A percentile compares a stretch with the other conserved stretches of the same genome.
These are phyloP conservation scores for Boletus subcaerulescens DNA, from an alignment of 768 basidiomycete species.

Conservation along the genomic window DNA sequence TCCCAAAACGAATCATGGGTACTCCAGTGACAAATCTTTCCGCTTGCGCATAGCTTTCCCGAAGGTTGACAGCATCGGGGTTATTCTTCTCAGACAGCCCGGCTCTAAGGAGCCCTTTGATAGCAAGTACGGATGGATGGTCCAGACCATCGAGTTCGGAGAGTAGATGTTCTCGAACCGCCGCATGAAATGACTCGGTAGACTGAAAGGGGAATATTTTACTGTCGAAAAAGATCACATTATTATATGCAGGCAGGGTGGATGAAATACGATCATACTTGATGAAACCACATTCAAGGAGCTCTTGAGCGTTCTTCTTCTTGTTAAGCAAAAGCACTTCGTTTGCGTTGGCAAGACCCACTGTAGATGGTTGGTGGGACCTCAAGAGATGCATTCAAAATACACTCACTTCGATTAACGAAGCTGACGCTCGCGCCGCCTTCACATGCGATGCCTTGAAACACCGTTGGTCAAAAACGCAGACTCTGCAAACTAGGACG, in stretches of 20 bases:
- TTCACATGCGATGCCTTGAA: conserved; percentile 60
- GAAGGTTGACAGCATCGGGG: conserved; percentile 60
- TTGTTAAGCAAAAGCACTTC: conserved; percentile 71
- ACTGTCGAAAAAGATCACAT: conserved; percentile 31
- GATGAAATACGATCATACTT: conserved; percentile 42
- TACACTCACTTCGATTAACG: conserved; percentile 54
- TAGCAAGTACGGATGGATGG: conserved; percentile 47
- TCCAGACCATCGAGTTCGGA: conserved; percentile 60
- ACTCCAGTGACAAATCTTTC: conserved; percentile 60
- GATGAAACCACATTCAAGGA: conserved; percentile 59
- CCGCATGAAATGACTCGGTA: conserved; percentile 50
- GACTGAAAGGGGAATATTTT: conserved; percentile 57
- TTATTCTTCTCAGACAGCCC: conserved; percentile 61
- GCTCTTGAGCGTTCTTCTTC: conserved; percentile 57
- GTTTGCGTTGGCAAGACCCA: conserved; percentile 68
- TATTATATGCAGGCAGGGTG: not conserved
- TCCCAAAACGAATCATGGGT: conserved; percentile 50
- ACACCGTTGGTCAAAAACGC: not conserved
- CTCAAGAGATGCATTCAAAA: not conserved
- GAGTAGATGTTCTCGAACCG: conserved; percentile 48
- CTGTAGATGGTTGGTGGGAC: conserved; percentile 32
- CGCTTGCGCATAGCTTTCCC: conserved; percentile 72
- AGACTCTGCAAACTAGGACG: not conserved
- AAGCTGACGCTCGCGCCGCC: conserved; percentile 70
- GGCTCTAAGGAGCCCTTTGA: conserved; percentile 52